Conservation (phyloP, 805 yeast species). For the Candida taoyuanica region DNA sequence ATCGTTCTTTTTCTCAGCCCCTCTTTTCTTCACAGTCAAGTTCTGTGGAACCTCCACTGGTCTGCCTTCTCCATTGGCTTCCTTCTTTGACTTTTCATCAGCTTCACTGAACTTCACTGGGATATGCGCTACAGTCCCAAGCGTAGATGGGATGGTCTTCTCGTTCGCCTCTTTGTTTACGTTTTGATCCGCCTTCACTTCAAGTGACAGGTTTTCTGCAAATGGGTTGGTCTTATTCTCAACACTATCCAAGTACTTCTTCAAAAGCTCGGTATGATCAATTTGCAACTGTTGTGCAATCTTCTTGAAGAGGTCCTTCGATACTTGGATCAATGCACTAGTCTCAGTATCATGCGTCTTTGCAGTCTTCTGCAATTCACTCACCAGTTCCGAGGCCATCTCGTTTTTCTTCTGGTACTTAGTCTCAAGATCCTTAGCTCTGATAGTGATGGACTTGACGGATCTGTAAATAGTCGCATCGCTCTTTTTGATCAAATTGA, state of each 20-base stretch:
- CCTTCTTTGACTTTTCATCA: not conserved
- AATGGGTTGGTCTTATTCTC: constrained; percentile 11
- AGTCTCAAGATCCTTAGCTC: constrained; percentile 44
- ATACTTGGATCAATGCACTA: constrained; percentile 39
- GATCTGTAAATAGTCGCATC: constrained; percentile 48
- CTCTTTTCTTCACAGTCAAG: constrained; percentile 14
- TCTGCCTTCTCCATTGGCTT: not conserved
- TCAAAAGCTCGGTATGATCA: constrained; percentile 18
- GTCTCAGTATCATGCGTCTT: constrained; percentile 47
- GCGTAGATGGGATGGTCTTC: too few relatives aligned
- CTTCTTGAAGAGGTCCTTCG: constrained; percentile 41
- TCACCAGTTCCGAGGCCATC: constrained; percentile 38
- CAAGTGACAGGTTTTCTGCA: constrained; percentile 5
- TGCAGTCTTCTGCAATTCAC: constrained; percentile 40
- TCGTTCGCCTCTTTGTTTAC: too few relatives aligned
- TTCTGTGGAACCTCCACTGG: not conserved
- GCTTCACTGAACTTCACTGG: too few relatives aligned
- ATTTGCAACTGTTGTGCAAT: constrained; percentile 31
- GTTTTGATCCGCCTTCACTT: too few relatives aligned
- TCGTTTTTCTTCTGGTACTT: constrained; percentile 45
- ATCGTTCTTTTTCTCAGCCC: constrained; percentile 3
- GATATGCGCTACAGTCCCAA: too few relatives aligned
- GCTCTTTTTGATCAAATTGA: constrained; percentile 35
- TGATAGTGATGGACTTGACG: constrained; percentile 43
- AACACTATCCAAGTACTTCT: constrained; percentile 28